phyloP scores from a whole-genome alignment of 345 rosid genomes.

The Arabis alpina region DNA sequence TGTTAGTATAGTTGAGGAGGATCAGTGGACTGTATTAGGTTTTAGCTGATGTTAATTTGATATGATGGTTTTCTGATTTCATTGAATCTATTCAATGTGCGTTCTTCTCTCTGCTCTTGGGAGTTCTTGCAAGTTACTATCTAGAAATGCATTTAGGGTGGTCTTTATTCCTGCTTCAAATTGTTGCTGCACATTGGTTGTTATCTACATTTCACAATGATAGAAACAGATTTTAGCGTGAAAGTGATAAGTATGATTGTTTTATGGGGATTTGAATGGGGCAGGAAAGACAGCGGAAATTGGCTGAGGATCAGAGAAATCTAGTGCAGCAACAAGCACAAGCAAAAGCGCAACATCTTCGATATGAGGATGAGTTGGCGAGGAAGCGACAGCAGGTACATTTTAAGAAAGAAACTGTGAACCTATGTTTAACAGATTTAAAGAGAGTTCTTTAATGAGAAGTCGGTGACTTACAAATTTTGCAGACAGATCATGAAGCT shows the following conservation, averaged over 20 bases:
- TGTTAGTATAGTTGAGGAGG: no score
- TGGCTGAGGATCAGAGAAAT: conserved; percentile 87
- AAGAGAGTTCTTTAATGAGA: conserved; percentile 10
- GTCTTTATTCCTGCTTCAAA: not conserved
- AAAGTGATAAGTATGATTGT: conserved; percentile 14
- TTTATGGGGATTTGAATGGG: conserved; percentile 38
- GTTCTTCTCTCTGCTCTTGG: not conserved
- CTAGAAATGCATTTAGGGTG: not conserved
- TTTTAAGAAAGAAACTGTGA: conserved; percentile 1
- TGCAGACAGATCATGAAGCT: conserved; percentile 91
- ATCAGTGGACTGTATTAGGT: no score
- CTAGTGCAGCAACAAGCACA: conserved; percentile 86
- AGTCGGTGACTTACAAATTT: conserved; percentile 26
- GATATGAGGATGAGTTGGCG: conserved; percentile 88
- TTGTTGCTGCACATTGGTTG: not conserved
- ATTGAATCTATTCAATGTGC: not conserved
- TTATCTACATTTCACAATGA: conserved; percentile 4
- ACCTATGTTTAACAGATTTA: not conserved
- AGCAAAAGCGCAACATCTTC: conserved; percentile 71
- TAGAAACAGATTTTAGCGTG: not conserved
- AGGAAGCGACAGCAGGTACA: conserved; percentile 84
- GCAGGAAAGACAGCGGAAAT: conserved; percentile 85
- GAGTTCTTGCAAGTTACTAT: not conserved
- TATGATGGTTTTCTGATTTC: conserved; percentile 10
- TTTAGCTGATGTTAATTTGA: not conserved